Conservation (phyloP, 140 eudicot genomes). For the Oenanthe javanica region DNA sequence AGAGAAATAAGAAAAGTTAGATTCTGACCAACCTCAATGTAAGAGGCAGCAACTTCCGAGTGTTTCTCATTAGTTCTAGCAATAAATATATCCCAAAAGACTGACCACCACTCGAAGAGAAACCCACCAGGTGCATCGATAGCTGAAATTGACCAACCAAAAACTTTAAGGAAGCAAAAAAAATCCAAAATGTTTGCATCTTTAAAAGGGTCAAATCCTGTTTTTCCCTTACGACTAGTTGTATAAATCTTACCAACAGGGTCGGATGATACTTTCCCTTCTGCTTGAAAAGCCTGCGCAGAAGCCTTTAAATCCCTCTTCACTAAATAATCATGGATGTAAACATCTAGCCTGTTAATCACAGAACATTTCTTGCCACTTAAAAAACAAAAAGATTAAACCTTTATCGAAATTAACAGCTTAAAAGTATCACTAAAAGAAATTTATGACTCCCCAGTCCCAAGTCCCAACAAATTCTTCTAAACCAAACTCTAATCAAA, state of each 20-base stretch:
- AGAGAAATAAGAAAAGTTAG: background rate
- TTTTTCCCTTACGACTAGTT: background rate
- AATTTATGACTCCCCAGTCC: background rate
- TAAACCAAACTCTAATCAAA: background rate
- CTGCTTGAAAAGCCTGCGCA: slow-evolving; percentile 73
- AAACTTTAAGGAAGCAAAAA: background rate
- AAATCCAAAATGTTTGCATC: background rate
- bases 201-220: background rate
- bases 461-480: background rate
- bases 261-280: slow-evolving; percentile 69
- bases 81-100: slow-evolving; percentile 94
- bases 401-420: background rate
- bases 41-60: slow-evolving; percentile 97
- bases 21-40: slow-evolving; percentile 58
- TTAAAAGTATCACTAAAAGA: background rate
- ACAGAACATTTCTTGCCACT: background rate
- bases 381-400: background rate
- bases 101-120: slow-evolving; percentile 98
- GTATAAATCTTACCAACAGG: slow-evolving; percentile 46
- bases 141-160: slow-evolving; percentile 36
- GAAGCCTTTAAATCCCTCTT: slow-evolving; percentile 59
- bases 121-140: slow-evolving; percentile 99
- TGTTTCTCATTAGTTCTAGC: slow-evolving; percentile 97
- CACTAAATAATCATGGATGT: slow-evolving; percentile 52
- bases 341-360: slow-evolving; percentile 51